phyloP scores from a whole-genome alignment of 2,329 filamentous ascomycete species.

The Nemania sp. region DNA sequence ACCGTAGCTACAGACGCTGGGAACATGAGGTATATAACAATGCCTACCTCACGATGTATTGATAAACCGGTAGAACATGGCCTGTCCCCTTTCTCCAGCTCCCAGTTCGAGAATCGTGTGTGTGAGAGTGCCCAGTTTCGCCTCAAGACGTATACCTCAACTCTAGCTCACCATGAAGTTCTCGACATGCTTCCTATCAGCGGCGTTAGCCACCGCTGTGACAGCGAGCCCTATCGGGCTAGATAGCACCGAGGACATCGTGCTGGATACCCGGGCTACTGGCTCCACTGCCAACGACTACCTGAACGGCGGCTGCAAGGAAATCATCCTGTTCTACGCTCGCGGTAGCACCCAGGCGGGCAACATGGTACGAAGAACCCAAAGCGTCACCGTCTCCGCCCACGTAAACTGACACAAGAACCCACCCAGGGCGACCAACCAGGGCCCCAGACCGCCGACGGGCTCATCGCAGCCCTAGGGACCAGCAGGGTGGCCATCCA shows the following conservation, averaged over 20 bases:
- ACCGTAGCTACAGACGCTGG: not conserved
- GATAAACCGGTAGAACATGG: not conserved
- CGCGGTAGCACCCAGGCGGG: constrained; percentile 8
- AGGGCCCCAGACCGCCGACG: constrained; percentile 39
- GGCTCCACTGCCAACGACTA: constrained; percentile 27
- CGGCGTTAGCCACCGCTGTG: not conserved
- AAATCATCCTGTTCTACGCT: constrained; percentile 22
- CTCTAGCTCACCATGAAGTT: constrained; percentile 14
- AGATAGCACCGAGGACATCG: constrained; percentile 8
- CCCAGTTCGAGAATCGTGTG: not conserved
- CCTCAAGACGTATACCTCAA: not conserved
- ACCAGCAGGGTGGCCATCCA: constrained; percentile 34
- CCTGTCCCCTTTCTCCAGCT: not conserved
- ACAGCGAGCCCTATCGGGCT: constrained; percentile 15
- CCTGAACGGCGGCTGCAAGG: constrained; percentile 21
- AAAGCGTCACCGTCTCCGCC: no score
- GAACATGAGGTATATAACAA: not conserved
- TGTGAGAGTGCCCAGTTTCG: not conserved
- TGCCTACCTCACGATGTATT: not conserved
- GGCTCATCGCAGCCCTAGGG: constrained; percentile 43
- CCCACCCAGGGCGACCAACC: constrained; percentile 8
- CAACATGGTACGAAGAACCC: constrained; percentile 19
- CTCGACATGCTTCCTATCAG: constrained; percentile 6
- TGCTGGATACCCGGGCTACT: constrained; percentile 16
- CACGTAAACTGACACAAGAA: no score